Evolutionary conservation across 2,329 filamentous ascomycete species (phyloP).

Genomic region (Stromatinia cepivora): DNA sequence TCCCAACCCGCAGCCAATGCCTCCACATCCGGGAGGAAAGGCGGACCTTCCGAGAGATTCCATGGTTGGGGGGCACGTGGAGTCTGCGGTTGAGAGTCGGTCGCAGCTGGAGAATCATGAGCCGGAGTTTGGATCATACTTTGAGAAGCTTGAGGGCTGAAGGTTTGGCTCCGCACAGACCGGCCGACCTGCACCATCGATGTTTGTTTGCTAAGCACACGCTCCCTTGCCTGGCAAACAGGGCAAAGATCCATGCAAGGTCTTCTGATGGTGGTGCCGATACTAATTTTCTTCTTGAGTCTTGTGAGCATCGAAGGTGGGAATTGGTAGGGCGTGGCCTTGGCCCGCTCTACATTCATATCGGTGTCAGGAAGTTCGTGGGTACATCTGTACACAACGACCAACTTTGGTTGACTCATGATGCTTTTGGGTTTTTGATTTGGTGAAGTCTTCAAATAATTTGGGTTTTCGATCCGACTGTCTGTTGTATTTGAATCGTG

Average conservation of each 20-base stretch:
- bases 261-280: neutral
- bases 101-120: neutral
- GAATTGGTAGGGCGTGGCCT: neutral
- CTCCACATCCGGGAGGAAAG: neutral
- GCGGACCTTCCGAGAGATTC: neutral
- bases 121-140: neutral
- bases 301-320: neutral
- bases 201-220: neutral
- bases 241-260: slow-evolving; percentile 1
- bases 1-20: neutral
- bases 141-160: neutral
- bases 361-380: neutral
- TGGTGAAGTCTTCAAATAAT: neutral
- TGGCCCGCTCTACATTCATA: neutral
- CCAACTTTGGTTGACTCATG: neutral
- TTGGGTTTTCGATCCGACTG: neutral
- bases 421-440: neutral
- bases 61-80: neutral
- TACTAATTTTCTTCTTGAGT: neutral
- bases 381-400: slow-evolving; percentile 7
- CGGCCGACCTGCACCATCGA: too few relatives aligned
- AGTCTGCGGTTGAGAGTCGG: too few relatives aligned
- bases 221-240: neutral
- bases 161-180: neutral
- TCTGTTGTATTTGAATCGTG: neutral